Conservation (phyloP, 1,139 yeast genomes). For the Saccharomyces hybrid region DNA sequence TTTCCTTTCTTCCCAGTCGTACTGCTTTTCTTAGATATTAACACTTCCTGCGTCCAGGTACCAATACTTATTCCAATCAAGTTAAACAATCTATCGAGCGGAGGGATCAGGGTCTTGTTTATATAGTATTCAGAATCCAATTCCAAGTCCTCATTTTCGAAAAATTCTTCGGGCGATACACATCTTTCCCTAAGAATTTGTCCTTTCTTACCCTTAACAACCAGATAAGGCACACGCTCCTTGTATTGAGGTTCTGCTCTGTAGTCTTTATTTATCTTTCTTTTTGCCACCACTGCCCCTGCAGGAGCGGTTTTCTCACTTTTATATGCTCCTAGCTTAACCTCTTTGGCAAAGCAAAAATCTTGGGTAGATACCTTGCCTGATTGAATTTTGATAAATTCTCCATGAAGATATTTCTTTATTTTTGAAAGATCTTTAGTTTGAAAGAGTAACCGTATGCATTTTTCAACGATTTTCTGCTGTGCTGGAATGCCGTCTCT, state of each 20-base stretch:
- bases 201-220: slow-evolving; percentile 58
- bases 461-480: slow-evolving; percentile 68
- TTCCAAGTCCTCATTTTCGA: slow-evolving; percentile 40
- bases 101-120: slow-evolving; percentile 76
- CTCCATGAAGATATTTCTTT: slow-evolving; percentile 53
- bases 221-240: slow-evolving; percentile 84
- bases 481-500: slow-evolving; percentile 94
- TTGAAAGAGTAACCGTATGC: slow-evolving; percentile 62
- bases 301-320: slow-evolving; percentile 72
- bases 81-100: slow-evolving; percentile 75
- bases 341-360: slow-evolving; percentile 89
- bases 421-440: slow-evolving; percentile 66
- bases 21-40: slow-evolving; percentile 34
- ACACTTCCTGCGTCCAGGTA: slow-evolving; percentile 73
- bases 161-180: slow-evolving; percentile 66
- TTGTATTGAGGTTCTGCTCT: slow-evolving; percentile 78
- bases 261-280: slow-evolving; percentile 54
- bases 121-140: slow-evolving; percentile 84
- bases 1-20: slow-evolving; percentile 2
- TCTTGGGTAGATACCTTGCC: slow-evolving; percentile 67
- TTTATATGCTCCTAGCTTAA: slow-evolving; percentile 74
- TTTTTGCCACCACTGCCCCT: slow-evolving; percentile 75
- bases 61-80: slow-evolving; percentile 73
- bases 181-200: slow-evolving; percentile 68
- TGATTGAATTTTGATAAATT: slow-evolving; percentile 56